Evolutionary conservation across 164 flowering plant genomes (phyloP).

Genomic region (Vitis amurensis): DNA sequence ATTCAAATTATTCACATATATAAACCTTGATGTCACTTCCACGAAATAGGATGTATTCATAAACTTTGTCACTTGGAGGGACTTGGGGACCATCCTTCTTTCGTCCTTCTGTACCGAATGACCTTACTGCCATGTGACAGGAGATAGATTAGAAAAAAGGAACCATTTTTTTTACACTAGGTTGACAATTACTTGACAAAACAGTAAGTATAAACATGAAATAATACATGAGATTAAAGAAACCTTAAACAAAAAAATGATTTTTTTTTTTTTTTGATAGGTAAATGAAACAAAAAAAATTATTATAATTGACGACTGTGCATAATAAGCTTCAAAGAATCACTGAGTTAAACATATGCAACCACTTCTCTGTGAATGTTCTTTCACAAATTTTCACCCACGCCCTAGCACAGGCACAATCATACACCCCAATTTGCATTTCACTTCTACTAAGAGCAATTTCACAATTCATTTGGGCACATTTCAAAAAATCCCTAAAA

Average conservation of each 20-base stretch:
- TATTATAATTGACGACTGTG: too few species aligned
- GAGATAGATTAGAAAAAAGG: neutral
- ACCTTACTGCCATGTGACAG: conserved; percentile 39
- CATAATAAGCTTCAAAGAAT: too few species aligned
- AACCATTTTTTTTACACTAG: neutral
- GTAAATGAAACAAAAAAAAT: too few species aligned
- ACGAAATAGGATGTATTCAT: conserved; percentile 30
- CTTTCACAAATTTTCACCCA: too few species aligned
- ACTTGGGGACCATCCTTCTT: conserved; percentile 33
- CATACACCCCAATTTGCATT: too few species aligned
- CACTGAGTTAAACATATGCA: too few species aligned
- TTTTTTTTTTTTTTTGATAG: too few species aligned
- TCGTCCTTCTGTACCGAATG: conserved; percentile 39
- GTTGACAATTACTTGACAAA: conserved; percentile 1
- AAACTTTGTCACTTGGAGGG: conserved; percentile 32
- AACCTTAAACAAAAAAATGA: neutral
- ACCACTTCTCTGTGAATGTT: too few species aligned
- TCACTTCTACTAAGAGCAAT: too few species aligned
- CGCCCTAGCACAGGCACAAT: too few species aligned
- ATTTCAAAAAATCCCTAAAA: too few species aligned
- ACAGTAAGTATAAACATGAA: neutral
- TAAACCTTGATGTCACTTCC: conserved; percentile 55
- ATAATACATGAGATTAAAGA: neutral
- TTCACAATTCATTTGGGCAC: too few species aligned
- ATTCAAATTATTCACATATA: neutral